A percentile compares a stretch with the other conserved stretches of the same genome.
Conservation (phyloP, 1,284 basidiomycete genomes). For the Neolentinus lepideus region DNA sequence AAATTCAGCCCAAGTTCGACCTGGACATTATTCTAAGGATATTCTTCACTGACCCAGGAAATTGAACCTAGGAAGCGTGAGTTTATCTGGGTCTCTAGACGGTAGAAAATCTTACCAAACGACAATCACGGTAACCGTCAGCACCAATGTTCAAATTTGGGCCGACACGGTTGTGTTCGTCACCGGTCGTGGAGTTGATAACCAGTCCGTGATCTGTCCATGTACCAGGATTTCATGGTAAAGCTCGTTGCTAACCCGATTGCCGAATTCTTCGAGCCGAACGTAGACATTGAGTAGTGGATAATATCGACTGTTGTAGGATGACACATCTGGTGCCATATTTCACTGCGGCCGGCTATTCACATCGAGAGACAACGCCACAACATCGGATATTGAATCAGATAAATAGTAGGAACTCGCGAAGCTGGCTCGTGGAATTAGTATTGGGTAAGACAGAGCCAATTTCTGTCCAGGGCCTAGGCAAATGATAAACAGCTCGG, state of each 20-base stretch:
- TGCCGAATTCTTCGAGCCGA: slow-evolving; percentile 23
- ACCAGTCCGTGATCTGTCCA: slow-evolving; percentile 27
- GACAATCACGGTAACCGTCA: slow-evolving; percentile 6
- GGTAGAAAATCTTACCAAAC: slow-evolving; percentile 5
- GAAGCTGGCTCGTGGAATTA: slow-evolving; percentile 12
- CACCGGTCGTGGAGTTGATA: slow-evolving; percentile 18
- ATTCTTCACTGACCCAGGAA: slow-evolving; percentile 1
- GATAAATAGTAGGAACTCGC: neutral
- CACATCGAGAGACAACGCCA: neutral
- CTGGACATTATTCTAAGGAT: slow-evolving; percentile 10
- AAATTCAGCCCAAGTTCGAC: slow-evolving; percentile 10
- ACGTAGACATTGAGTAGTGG: slow-evolving; percentile 23
- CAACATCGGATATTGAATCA: neutral
- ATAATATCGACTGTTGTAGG: slow-evolving; percentile 15
- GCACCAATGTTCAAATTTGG: slow-evolving; percentile 9
- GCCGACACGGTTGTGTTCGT: slow-evolving; percentile 23
- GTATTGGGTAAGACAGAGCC: slow-evolving; percentile 12
- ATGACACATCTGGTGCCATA: slow-evolving; percentile 17
- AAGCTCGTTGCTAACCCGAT: slow-evolving; percentile 25
- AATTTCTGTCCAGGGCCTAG: slow-evolving; percentile 14
- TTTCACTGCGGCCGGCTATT: slow-evolving; percentile 11
- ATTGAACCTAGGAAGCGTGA: slow-evolving; percentile 4
- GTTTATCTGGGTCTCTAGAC: slow-evolving; percentile 7
- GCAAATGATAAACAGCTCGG: neutral
- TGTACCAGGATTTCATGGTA: slow-evolving; percentile 23